These are phyloP conservation scores for Agrocybe pediades DNA, from an alignment of 768 basidiomycete genomes.

Conservation along the genomic window DNA sequence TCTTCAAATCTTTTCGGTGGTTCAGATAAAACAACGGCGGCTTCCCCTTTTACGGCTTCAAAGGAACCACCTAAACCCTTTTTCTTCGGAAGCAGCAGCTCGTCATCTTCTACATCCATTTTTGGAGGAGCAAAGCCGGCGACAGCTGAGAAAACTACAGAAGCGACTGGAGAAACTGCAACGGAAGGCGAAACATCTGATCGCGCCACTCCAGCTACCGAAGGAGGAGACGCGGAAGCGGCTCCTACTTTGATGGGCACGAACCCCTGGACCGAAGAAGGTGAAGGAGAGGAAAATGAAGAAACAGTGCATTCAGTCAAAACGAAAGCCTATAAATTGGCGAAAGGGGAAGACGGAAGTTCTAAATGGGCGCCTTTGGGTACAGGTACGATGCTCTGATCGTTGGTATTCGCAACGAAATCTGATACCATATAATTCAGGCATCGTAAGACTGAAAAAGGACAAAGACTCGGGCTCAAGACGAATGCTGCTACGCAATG, in stretches of 20 bases:
- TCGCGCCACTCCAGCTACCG: slow-evolving; percentile 11
- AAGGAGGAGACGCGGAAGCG: slow-evolving; percentile 25
- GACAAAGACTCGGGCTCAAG: slow-evolving; percentile 63
- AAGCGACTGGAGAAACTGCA: slow-evolving; percentile 14
- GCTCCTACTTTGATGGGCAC: slow-evolving; percentile 14
- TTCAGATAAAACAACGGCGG: slow-evolving; percentile 4
- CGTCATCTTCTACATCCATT: slow-evolving; percentile 1
- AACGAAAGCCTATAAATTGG: slow-evolving; percentile 64
- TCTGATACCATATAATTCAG: slow-evolving; percentile 31
- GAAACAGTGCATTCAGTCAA: slow-evolving; percentile 60
- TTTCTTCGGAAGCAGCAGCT: slow-evolving; percentile 16
- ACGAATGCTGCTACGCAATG: slow-evolving; percentile 71
- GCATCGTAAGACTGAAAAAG: slow-evolving; percentile 71
- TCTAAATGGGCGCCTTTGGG: slow-evolving; percentile 70
- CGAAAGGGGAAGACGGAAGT: slow-evolving; percentile 44
- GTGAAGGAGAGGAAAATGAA: slow-evolving; percentile 83
- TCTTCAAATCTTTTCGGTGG: slow-evolving; percentile 6
- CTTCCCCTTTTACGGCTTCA: slow-evolving; percentile 5
- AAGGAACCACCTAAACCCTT: slow-evolving; percentile 6
- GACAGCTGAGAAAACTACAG: neutral
- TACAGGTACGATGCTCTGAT: slow-evolving; percentile 47
- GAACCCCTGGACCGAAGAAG: slow-evolving; percentile 64
- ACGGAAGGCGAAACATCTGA: slow-evolving; percentile 15
- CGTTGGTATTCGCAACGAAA: neutral
- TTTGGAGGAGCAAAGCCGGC: slow-evolving; percentile 4